Evolutionary conservation across 2,329 filamentous ascomycete genomes (phyloP).

Genomic region (Ascochyta rabiei): DNA sequence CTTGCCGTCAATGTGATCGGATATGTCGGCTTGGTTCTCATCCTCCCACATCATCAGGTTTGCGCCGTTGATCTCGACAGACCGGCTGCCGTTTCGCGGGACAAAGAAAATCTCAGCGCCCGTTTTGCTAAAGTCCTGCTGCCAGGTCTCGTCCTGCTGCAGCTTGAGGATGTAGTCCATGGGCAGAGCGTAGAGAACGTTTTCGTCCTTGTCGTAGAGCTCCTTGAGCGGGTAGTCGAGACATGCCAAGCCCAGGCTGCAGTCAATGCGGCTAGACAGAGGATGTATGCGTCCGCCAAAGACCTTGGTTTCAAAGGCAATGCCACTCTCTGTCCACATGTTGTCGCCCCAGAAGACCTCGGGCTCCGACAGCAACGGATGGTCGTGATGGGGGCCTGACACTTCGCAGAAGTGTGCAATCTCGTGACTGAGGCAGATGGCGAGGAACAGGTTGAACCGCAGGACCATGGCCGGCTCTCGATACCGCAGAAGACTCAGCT

Average conservation of each 20-base stretch:
- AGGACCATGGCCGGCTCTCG: constrained; percentile 50
- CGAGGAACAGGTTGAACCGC: constrained; percentile 49
- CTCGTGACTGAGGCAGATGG: constrained; percentile 47
- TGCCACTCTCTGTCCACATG: constrained; percentile 49
- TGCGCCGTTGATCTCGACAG: constrained; percentile 46
- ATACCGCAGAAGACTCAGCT: constrained; percentile 44
- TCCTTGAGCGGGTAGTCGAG: constrained; percentile 45
- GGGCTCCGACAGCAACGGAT: constrained; percentile 42
- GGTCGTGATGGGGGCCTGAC: constrained; percentile 45
- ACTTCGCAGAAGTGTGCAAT: constrained; percentile 51
- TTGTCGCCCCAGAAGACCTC: constrained; percentile 50
- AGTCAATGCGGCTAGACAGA: constrained; percentile 47
- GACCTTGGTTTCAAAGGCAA: constrained; percentile 48
- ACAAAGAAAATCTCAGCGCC: constrained; percentile 41
- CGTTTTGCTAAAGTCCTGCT: constrained; percentile 37
- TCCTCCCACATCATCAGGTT: constrained; percentile 51
- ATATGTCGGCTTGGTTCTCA: constrained; percentile 47
- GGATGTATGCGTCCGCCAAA: constrained; percentile 49
- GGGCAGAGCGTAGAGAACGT: constrained; percentile 45
- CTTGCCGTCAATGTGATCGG: constrained; percentile 45
- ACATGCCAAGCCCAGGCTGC: constrained; percentile 46
- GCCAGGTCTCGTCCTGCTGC: constrained; percentile 48
- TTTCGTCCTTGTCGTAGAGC: constrained; percentile 47
- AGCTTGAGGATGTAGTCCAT: constrained; percentile 49
- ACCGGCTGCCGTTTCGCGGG: constrained; percentile 46